These are phyloP conservation scores for Myriangium duriaei DNA, from an alignment of 2,329 filamentous ascomycete species.

Conservation along the genomic window DNA sequence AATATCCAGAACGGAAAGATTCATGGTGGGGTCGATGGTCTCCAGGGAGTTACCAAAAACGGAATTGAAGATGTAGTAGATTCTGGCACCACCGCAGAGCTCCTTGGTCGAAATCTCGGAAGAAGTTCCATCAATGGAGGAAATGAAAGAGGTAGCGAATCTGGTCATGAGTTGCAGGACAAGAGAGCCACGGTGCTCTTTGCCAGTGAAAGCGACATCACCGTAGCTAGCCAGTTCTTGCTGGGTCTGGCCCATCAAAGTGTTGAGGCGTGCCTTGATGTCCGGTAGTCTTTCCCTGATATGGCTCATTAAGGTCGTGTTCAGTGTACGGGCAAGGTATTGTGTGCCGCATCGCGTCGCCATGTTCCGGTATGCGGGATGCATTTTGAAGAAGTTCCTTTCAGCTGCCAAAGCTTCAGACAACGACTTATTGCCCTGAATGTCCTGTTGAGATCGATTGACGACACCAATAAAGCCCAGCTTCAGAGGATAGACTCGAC, in stretches of 20 bases:
- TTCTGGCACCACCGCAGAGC: slow-evolving; percentile 82
- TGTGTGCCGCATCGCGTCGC: slow-evolving; percentile 85
- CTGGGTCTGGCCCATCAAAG: slow-evolving; percentile 98
- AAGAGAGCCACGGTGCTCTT: slow-evolving; percentile 87
- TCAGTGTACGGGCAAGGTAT: slow-evolving; percentile 86
- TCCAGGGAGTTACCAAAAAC: slow-evolving; percentile 95
- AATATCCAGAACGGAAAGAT: slow-evolving; percentile 88
- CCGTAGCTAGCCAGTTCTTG: slow-evolving; percentile 97
- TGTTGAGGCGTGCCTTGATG: slow-evolving; percentile 96
- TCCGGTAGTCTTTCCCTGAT: slow-evolving; percentile 92
- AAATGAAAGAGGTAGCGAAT: slow-evolving; percentile 94
- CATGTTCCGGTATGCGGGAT: slow-evolving; percentile 95
- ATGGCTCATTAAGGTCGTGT: slow-evolving; percentile 88
- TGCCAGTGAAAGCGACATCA: slow-evolving; percentile 93
- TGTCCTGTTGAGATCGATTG: slow-evolving; percentile 96
- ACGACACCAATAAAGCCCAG: slow-evolving; percentile 96
- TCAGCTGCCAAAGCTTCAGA: slow-evolving; percentile 82
- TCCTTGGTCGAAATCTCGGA: slow-evolving; percentile 98
- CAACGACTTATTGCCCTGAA: slow-evolving; percentile 90
- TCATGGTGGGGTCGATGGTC: slow-evolving; percentile 89
- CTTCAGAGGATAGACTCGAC: slow-evolving; percentile 90
- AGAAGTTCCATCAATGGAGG: slow-evolving; percentile 95
- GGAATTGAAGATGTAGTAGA: slow-evolving; percentile 99
- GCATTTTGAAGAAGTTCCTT: slow-evolving; percentile 89
- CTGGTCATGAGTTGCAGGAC: slow-evolving; percentile 97